Evolutionary conservation across 768 basidiomycete genomes (phyloP), one percentile per base, ranked within the genome.

Genomic region (Candolleomyces eurysporus): DNA sequence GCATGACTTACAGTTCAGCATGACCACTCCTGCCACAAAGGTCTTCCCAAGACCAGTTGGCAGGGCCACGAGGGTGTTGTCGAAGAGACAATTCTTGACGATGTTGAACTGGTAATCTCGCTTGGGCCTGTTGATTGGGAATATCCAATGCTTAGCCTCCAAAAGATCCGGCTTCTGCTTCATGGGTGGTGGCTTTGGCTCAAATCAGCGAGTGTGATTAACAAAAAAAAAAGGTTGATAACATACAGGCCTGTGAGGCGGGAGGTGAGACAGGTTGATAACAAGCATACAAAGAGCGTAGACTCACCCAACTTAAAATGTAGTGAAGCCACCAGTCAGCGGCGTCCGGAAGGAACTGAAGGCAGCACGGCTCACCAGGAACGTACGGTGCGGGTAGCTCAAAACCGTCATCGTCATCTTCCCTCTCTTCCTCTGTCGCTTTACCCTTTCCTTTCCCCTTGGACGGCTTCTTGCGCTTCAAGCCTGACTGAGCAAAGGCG

Each of bases 31-130:
- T 4, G 97, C 97, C 62, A 99, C 91, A 68, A 99, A 98, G 0
- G 97, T 99, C 76, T 99, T 99, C 16, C 97, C 97, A 13, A 98
- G 78, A 49, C 97, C 97, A 0, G 97, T 99, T 2, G 97, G 97
- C 14, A 99, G 77, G 0, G 95, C 91, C 31, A 98, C 95, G 8
- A 99, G 83, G 7, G 93, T 92, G 69, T 99, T 98, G 26, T 98
- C 91, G 68, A 91, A 94, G 22, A 99, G 80, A 66, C 88, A 91
- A 32, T 85, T 81, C 68, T 82, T 87, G 61, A 94, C 90, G 61
- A 99, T 98, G 61, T 97, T 96, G 71, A 83, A 96, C 67, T 99
- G 97, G 68, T 98, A 99, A 65, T 92, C 90, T 63, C 97, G 90
- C 66, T 92, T 90, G 0, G 90, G 85, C 39, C 84, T 81, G 70